phyloP scores from a whole-genome alignment of 2,329 filamentous ascomycete species.

The Epichloe elymi region DNA sequence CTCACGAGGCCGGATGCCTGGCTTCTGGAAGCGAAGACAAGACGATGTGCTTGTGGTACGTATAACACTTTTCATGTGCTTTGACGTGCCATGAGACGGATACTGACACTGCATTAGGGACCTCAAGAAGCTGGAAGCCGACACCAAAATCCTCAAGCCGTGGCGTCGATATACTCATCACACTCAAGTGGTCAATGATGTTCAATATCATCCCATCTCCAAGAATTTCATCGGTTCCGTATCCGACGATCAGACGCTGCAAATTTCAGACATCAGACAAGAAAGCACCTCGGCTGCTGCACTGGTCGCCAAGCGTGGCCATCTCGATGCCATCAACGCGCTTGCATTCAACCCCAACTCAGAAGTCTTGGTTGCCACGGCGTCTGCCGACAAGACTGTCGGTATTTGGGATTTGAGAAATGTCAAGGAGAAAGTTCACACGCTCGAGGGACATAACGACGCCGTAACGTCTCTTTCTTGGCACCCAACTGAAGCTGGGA shows the following conservation, averaged over 20 bases:
- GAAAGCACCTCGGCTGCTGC: slow-evolving; percentile 52
- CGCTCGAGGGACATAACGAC: slow-evolving; percentile 76
- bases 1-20: slow-evolving; percentile 66
- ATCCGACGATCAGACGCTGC: slow-evolving; percentile 86
- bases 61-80: background rate
- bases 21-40: slow-evolving; percentile 85
- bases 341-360: slow-evolving; percentile 84
- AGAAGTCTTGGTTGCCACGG: slow-evolving; percentile 84
- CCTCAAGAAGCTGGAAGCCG: slow-evolving; percentile 59
- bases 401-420: slow-evolving; percentile 93
- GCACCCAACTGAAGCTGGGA: slow-evolving; percentile 82
- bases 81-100: background rate
- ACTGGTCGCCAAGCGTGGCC: slow-evolving; percentile 57
- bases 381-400: slow-evolving; percentile 89
- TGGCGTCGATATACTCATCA: slow-evolving; percentile 75
- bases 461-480: slow-evolving; percentile 85
- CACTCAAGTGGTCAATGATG: slow-evolving; percentile 85
- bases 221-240: slow-evolving; percentile 80
- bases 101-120: slow-evolving; percentile 43
- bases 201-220: slow-evolving; percentile 85
- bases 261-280: slow-evolving; percentile 78
- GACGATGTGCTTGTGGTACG: slow-evolving; percentile 81
- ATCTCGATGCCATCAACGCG: slow-evolving; percentile 90
- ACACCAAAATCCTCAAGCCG: slow-evolving; percentile 57
- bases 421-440: slow-evolving; percentile 78